Percentiles rank a stretch among this genome's conserved stretches.
These are phyloP conservation scores for Obba rivulosa DNA, from an alignment of 768 basidiomycete species.

Conservation along the genomic window DNA sequence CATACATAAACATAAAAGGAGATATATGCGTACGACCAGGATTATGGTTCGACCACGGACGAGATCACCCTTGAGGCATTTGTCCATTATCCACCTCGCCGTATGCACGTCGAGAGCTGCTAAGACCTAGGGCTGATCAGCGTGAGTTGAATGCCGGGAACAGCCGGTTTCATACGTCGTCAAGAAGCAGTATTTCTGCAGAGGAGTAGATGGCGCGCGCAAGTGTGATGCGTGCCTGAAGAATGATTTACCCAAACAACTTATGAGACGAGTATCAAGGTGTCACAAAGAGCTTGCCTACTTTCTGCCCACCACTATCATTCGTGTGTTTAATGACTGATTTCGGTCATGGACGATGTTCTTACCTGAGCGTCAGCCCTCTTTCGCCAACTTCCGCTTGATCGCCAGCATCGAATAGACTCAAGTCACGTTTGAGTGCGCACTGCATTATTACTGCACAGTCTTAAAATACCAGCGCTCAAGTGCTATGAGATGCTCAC, in stretches of 20 bases:
- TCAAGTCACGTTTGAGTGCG: constrained; percentile 39
- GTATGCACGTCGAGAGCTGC: constrained; percentile 52
- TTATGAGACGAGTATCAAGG: too few relatives aligned
- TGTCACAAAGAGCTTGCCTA: too few relatives aligned
- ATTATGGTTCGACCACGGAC: constrained; percentile 46
- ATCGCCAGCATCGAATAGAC: constrained; percentile 44
- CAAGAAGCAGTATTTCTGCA: constrained; percentile 62
- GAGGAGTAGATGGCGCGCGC: constrained; percentile 55
- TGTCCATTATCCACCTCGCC: constrained; percentile 44
- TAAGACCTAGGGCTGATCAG: constrained; percentile 25
- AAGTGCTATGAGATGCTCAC: constrained; percentile 7
- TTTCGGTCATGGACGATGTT: not conserved
- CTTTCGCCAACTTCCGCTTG: constrained; percentile 54
- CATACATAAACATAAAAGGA: not conserved
- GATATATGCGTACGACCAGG: constrained; percentile 36
- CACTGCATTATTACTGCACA: constrained; percentile 31
- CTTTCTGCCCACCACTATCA: constrained; percentile 42
- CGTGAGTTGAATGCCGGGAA: not conserved
- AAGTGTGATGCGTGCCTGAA: constrained; percentile 47
- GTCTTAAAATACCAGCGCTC: too few relatives aligned
- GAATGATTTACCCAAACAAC: constrained; percentile 15
- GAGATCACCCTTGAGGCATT: constrained; percentile 44
- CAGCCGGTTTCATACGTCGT: constrained; percentile 45
- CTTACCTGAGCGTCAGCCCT: constrained; percentile 39
- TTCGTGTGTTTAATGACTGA: not conserved